These are phyloP conservation scores for Arabis hirsuta DNA, from an alignment of 345 rosid genomes.

Conservation along the genomic window DNA sequence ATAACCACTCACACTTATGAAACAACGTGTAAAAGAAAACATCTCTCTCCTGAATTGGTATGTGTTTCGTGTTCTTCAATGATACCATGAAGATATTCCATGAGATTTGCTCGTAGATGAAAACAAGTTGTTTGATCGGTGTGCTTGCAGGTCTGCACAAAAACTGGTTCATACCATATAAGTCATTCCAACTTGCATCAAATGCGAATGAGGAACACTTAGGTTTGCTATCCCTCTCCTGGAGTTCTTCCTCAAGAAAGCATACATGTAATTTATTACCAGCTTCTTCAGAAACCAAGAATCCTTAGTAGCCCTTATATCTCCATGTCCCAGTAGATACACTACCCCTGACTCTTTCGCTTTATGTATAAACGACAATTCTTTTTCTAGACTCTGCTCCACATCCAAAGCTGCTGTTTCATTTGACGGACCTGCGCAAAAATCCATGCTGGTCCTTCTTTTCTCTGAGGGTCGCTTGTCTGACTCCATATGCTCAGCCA, in stretches of 20 bases:
- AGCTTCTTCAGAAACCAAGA: slow-evolving; percentile 98
- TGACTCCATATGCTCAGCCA: slow-evolving; percentile 59
- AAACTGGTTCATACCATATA: slow-evolving; percentile 78
- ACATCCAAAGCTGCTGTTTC: slow-evolving; percentile 54
- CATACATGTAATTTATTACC: slow-evolving; percentile 90
- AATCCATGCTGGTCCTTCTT: slow-evolving; percentile 61
- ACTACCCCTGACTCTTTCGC: slow-evolving; percentile 98
- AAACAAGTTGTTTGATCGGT: slow-evolving; percentile 7
- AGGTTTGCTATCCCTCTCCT: slow-evolving; percentile 90
- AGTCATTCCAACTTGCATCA: slow-evolving; percentile 99
- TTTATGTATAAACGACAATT: slow-evolving; percentile 84
- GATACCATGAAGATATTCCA: neutral
- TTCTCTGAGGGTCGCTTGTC: slow-evolving; percentile 51
- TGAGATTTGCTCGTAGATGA: slow-evolving; percentile 27
- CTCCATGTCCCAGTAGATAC: slow-evolving; percentile 98
- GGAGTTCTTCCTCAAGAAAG: slow-evolving; percentile 92
- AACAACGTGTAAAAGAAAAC: slow-evolving; percentile 24
- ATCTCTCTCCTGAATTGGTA: neutral
- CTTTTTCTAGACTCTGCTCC: slow-evolving; percentile 88
- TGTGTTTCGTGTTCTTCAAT: slow-evolving; percentile 23
- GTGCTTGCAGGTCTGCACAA: neutral
- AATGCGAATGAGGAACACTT: slow-evolving; percentile 90
- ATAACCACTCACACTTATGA: slow-evolving; percentile 22
- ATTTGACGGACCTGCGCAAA: slow-evolving; percentile 42
- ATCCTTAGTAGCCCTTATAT: slow-evolving; percentile 91